phyloP scores from a whole-genome alignment of 495 filamentous ascomycete genomes.

The Talaromyces liani region DNA sequence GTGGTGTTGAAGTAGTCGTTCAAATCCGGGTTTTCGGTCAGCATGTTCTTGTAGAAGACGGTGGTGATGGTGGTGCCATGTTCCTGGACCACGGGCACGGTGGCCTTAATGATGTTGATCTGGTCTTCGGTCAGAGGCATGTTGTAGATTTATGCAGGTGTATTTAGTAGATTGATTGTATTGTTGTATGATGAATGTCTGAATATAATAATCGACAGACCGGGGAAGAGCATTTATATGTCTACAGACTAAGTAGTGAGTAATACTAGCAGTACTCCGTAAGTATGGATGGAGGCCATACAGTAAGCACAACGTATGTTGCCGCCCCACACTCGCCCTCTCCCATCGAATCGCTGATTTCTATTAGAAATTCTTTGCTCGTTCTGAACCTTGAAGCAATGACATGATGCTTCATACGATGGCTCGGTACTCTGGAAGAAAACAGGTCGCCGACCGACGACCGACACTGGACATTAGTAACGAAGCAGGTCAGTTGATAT shows the following conservation, averaged over 20 bases:
- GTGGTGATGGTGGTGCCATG: slow-evolving; percentile 54
- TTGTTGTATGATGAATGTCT: not conserved
- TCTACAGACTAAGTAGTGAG: not conserved
- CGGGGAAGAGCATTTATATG: not conserved
- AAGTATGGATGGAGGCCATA: not conserved
- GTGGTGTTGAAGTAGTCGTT: slow-evolving; percentile 55
- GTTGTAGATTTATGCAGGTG: not conserved
- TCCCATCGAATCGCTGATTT: not conserved
- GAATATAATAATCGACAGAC: not conserved
- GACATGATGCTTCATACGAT: not conserved
- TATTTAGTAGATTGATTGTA: not conserved
- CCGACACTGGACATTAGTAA: too few relatives aligned
- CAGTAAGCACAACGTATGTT: slow-evolving; percentile 1
- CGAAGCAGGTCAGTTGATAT: not conserved
- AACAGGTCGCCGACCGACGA: too few relatives aligned
- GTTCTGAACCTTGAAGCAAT: not conserved
- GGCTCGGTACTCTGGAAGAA: too few relatives aligned
- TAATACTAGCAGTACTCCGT: not conserved
- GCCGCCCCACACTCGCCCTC: not conserved
- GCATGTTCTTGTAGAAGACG: slow-evolving; percentile 53
- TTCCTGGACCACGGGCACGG: slow-evolving; percentile 45
- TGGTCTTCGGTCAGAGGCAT: slow-evolving; percentile 12
- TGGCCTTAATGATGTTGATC: slow-evolving; percentile 19
- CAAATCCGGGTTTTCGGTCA: slow-evolving; percentile 46
- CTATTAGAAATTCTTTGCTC: not conserved